Percentiles rank a stretch among this genome's conserved stretches.
Conservation (phyloP, 352 stramenopile species). For the Pythium aquatile region DNA sequence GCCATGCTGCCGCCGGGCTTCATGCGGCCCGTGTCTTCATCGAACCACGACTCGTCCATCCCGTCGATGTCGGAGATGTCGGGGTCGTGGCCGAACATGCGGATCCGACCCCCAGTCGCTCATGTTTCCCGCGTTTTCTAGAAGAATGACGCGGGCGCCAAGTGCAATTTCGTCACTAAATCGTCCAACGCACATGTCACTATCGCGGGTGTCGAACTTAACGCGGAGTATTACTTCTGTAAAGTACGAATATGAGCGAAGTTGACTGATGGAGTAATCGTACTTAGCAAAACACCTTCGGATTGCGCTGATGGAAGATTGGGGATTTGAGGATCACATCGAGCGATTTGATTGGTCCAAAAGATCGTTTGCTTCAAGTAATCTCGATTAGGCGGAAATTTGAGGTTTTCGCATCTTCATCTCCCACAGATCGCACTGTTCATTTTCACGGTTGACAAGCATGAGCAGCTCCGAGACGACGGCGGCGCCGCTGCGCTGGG, state of each 20-base stretch:
- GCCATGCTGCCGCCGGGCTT: not conserved
- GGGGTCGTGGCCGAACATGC: not conserved
- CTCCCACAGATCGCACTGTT: too few species aligned
- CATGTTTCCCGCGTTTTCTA: not conserved
- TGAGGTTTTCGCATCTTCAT: too few species aligned
- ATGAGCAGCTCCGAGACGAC: slow-evolving; percentile 3
- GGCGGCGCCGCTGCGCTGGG: slow-evolving; percentile 43
- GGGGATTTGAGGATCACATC: too few species aligned
- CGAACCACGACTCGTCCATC: not conserved
- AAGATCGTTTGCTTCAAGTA: too few species aligned
- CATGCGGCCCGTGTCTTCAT: not conserved
- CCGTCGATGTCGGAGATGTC: not conserved
- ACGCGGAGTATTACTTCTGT: not conserved
- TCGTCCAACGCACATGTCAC: too few species aligned
- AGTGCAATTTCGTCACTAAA: not conserved
- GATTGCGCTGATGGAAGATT: too few species aligned
- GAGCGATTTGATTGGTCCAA: too few species aligned
- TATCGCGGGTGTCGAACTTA: not conserved
- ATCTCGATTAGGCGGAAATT: too few species aligned
- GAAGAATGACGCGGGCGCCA: not conserved
- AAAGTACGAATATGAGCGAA: slow-evolving; percentile 1
- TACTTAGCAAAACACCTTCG: not conserved
- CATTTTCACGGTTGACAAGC: not conserved
- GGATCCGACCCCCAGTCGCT: not conserved
- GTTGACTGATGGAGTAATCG: not conserved